Conservation (phyloP, 192 early-diverging fungal genomes). For the Backusella morwellensis region DNA sequence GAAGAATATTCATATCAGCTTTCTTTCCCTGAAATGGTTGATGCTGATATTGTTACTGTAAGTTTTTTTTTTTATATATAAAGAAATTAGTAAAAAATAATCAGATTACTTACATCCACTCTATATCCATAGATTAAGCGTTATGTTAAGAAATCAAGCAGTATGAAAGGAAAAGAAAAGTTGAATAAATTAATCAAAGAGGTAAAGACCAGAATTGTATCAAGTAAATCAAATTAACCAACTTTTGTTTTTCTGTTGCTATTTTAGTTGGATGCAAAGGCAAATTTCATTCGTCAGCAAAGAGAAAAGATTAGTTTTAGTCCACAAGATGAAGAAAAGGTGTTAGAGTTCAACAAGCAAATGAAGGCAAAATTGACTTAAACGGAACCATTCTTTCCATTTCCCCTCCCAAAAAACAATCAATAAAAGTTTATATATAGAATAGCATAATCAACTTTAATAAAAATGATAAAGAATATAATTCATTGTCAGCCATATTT, state of each 20-base stretch:
- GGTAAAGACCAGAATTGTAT: constrained; percentile 30
- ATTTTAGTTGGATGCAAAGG: constrained; percentile 72
- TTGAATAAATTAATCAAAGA: constrained; percentile 83
- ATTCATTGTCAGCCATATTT: too few relatives aligned
- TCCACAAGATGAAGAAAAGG: neutral
- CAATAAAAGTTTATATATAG: neutral
- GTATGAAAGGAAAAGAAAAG: constrained; percentile 78
- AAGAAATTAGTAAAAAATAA: neutral
- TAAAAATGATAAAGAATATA: neutral
- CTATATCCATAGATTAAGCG: constrained; percentile 60
- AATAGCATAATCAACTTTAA: neutral
- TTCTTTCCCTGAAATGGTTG: constrained; percentile 91
- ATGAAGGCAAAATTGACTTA: constrained; percentile 8
- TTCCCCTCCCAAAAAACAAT: neutral
- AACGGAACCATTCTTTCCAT: neutral
- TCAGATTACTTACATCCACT: neutral
- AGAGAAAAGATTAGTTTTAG: constrained; percentile 64
- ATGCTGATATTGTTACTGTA: constrained; percentile 80
- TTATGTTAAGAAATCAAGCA: constrained; percentile 77
- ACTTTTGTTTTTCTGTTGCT: neutral
- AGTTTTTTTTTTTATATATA: constrained; percentile 11
- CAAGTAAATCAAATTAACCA: neutral
- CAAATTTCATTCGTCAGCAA: constrained; percentile 69
- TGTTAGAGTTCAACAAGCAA: neutral
- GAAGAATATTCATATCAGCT: constrained; percentile 73